Evolutionary conservation across 768 basidiomycete genomes (phyloP), one percentile per base, ranked within the genome.

Genomic region (Suillus alpinus): DNA sequence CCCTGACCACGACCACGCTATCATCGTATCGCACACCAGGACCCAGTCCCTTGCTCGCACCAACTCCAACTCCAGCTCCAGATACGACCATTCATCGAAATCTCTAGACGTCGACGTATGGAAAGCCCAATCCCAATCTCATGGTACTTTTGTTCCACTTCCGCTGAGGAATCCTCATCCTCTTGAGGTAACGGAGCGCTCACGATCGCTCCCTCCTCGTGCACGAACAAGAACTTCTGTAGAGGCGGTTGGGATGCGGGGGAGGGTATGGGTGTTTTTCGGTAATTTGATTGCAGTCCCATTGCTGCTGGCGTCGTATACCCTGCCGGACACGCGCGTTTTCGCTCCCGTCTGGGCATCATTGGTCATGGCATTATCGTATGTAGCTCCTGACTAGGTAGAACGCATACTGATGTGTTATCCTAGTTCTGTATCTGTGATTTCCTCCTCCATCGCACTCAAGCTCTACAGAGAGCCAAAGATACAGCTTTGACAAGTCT

Each of bases 271-370:
- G n/a, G n/a, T n/a, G n/a, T n/a, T n/a, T n/a, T n/a, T n/a, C n/a
- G n/a, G n/a, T n/a, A 92, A 91, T 66, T 64, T 85, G 4, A 73
- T 84, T 50, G 83, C 87, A 8, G 62, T 93, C 3, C 91, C 0
- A 80, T 94, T 51, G 91, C 92, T 2, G 91, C 90, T 1, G 92
- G 92, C 0, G 88, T 83, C 5, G 78, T 94, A 16, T 92, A 91
- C 69, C 87, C 89, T 7, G 79, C 81, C n/a, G 79, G 83, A 12
- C 85, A 85, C 62, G 78, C 80, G n/a, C 79, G 88, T n/a, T 60
- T 84, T 86, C 57, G 79, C 78, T 39, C 91, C 93, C 2, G 89
- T 92, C 2, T 93, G 90, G 90, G 86, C 88, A 12, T 89, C 91
- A 0, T 73, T 92, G 10, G 85, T 88, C 0, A 93, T 92, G 91